phyloP scores from a whole-genome alignment of 768 basidiomycete species.

The Suillus bovinus region DNA sequence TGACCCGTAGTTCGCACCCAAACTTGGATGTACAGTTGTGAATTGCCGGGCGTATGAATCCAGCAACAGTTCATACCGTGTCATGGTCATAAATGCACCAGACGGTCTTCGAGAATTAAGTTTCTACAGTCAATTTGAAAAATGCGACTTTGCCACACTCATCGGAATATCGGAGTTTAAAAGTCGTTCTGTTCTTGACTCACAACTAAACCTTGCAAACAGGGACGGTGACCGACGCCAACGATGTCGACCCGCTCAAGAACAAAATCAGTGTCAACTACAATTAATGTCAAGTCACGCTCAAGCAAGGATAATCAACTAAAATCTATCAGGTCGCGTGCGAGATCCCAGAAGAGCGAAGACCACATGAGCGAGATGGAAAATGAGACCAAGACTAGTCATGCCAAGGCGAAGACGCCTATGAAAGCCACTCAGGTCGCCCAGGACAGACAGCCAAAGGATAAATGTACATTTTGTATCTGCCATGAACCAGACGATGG shows the following conservation, averaged over 20 bases:
- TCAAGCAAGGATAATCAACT: slow-evolving; percentile 4
- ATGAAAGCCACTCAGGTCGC: slow-evolving; percentile 20
- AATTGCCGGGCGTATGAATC: neutral
- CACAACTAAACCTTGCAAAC: slow-evolving; percentile 11
- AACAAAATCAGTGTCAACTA: slow-evolving; percentile 36
- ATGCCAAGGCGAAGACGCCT: slow-evolving; percentile 25
- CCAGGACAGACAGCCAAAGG: slow-evolving; percentile 22
- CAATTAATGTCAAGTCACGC: slow-evolving; percentile 14
- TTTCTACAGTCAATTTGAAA: neutral
- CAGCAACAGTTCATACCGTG: neutral
- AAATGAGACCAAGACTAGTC: slow-evolving; percentile 31
- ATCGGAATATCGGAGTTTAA: slow-evolving; percentile 31
- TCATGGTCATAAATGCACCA: neutral
- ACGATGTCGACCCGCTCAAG: slow-evolving; percentile 50
- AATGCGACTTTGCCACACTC: slow-evolving; percentile 23
- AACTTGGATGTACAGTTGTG: neutral
- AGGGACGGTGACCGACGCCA: slow-evolving; percentile 5
- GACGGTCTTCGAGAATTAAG: neutral
- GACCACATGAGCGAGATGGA: slow-evolving; percentile 28
- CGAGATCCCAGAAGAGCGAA: slow-evolving; percentile 19
- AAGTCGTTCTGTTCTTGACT: slow-evolving; percentile 29
- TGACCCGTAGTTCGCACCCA: neutral
- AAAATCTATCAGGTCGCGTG: slow-evolving; percentile 17
- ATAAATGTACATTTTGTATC: slow-evolving; percentile 48
- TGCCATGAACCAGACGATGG: slow-evolving; percentile 76